Evolutionary conservation across 192 early-diverging fungal species (phyloP).

Genomic region (Coemansia nantahalensis): DNA sequence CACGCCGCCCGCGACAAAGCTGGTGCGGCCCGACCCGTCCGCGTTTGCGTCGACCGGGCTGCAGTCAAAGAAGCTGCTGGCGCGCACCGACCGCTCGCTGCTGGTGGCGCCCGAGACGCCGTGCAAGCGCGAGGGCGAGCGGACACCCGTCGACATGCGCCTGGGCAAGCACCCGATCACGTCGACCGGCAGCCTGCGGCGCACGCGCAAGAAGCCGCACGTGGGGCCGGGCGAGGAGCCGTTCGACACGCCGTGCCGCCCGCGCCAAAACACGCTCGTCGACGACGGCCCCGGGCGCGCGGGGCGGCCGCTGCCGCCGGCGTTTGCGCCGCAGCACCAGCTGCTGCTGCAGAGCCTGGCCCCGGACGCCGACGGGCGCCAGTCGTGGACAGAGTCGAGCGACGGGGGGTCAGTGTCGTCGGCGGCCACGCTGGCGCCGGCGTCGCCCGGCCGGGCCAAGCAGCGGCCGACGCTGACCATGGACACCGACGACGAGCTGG

Average conservation of each 20-base stretch:
- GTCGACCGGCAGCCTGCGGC: conserved; percentile 45
- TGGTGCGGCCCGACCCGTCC: conserved; percentile 51
- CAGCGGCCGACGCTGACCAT: conserved; percentile 1
- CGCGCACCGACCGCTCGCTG: conserved; percentile 23
- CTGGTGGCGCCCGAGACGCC: conserved; percentile 47
- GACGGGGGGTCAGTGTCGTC: conserved; percentile 37
- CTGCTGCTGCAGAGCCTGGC: conserved; percentile 26
- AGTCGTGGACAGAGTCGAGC: conserved; percentile 29
- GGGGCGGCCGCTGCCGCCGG: conserved; percentile 20
- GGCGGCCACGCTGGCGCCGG: conserved; percentile 32
- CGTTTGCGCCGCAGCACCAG: conserved; percentile 40
- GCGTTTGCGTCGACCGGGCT: conserved; percentile 52
- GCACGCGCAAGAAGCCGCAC: conserved; percentile 48
- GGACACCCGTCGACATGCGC: conserved; percentile 8
- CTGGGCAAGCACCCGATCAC: conserved; percentile 51
- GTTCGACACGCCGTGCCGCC: conserved; percentile 44
- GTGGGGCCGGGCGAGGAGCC: conserved; percentile 16
- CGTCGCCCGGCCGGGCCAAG: conserved; percentile 1
- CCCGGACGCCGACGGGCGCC: conserved; percentile 15
- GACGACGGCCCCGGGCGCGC: conserved; percentile 21
- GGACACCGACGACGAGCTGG: conserved; percentile 26
- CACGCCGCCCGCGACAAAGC: conserved; percentile 53
- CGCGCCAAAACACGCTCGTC: conserved; percentile 48
- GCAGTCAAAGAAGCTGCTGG: conserved; percentile 47
- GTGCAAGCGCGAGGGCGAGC: conserved; percentile 27